Conservation (phyloP, 139 green algal genomes). For the Nannochloris sp. region DNA sequence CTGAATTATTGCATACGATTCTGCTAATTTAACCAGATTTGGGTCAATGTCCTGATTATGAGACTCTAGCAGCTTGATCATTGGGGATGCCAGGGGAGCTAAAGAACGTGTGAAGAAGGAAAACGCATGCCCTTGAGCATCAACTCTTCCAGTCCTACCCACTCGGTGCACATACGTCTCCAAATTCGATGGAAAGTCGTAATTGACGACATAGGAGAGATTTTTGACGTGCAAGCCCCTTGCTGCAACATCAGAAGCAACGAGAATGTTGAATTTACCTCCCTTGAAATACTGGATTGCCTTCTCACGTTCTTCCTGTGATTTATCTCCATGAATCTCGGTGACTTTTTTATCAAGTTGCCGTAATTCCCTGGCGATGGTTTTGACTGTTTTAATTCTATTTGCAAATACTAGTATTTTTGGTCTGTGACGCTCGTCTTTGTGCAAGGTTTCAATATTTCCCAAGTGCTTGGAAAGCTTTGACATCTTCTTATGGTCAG, state of each 20-base stretch:
- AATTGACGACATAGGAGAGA: constrained; percentile 81
- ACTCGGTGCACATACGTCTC: constrained; percentile 90
- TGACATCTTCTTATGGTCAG: constrained; percentile 54
- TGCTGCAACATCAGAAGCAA: constrained; percentile 77
- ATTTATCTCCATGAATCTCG: constrained; percentile 69
- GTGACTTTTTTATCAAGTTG: constrained; percentile 28
- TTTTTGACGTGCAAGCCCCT: constrained; percentile 67
- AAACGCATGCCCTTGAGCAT: constrained; percentile 70
- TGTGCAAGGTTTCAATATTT: constrained; percentile 13
- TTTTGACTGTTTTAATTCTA: constrained; percentile 64
- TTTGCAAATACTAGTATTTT: constrained; percentile 84
- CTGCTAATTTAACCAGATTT: constrained; percentile 61
- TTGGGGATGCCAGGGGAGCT: constrained; percentile 41
- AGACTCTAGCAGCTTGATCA: constrained; percentile 52
- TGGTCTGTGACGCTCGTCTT: constrained; percentile 41
- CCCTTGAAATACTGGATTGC: constrained; percentile 57
- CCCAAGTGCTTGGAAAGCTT: constrained; percentile 73
- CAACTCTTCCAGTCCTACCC: constrained; percentile 80
- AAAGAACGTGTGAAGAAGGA: constrained; percentile 79
- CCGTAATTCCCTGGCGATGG: constrained; percentile 27
- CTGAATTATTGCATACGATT: constrained; percentile 41
- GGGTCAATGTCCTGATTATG: constrained; percentile 54
- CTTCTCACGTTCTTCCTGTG: constrained; percentile 59
- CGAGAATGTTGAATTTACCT: constrained; percentile 65
- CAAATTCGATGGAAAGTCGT: constrained; percentile 74